Conservation (phyloP, 805 yeast genomes). For the Cyberlindnera mrakii region DNA sequence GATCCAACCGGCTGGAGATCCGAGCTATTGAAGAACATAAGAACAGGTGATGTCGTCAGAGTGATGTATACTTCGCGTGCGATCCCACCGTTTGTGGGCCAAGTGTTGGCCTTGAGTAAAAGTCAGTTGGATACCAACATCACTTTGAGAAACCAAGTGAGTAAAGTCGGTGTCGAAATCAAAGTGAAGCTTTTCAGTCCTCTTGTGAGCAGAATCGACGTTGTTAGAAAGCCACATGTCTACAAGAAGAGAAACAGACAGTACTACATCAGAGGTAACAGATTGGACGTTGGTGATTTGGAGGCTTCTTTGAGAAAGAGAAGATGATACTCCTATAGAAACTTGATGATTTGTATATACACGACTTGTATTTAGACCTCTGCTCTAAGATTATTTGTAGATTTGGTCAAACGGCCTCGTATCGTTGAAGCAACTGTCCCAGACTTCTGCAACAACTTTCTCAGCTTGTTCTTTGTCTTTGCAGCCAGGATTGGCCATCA, state of each 20-base stretch:
- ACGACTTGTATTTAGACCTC: neutral
- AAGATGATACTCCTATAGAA: slow-evolving; percentile 1
- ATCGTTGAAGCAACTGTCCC: slow-evolving; percentile 89
- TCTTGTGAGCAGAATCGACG: slow-evolving; percentile 65
- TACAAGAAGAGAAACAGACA: slow-evolving; percentile 80
- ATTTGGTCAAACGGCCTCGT: slow-evolving; percentile 95
- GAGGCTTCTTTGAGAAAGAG: slow-evolving; percentile 37
- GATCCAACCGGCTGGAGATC: slow-evolving; percentile 73
- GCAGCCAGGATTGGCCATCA: slow-evolving; percentile 82
- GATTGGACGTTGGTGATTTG: slow-evolving; percentile 69
- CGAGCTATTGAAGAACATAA: slow-evolving; percentile 44
- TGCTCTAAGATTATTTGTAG: slow-evolving; percentile 35
- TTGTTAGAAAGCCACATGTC: slow-evolving; percentile 65
- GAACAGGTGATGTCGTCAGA: slow-evolving; percentile 79
- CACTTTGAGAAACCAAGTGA: slow-evolving; percentile 75
- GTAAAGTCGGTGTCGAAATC: slow-evolving; percentile 80
- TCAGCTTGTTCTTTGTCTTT: slow-evolving; percentile 67
- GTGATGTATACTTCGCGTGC: slow-evolving; percentile 54
- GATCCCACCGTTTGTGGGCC: slow-evolving; percentile 69
- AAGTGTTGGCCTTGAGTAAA: slow-evolving; percentile 70
- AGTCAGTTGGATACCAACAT: slow-evolving; percentile 67
- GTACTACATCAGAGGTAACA: slow-evolving; percentile 79
- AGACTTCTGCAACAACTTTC: slow-evolving; percentile 76
- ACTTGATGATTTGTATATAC: neutral
- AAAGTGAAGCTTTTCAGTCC: slow-evolving; percentile 81